phyloP scores from a whole-genome alignment of 2,329 filamentous ascomycete genomes.

The Neofusicoccum umdonicola region DNA sequence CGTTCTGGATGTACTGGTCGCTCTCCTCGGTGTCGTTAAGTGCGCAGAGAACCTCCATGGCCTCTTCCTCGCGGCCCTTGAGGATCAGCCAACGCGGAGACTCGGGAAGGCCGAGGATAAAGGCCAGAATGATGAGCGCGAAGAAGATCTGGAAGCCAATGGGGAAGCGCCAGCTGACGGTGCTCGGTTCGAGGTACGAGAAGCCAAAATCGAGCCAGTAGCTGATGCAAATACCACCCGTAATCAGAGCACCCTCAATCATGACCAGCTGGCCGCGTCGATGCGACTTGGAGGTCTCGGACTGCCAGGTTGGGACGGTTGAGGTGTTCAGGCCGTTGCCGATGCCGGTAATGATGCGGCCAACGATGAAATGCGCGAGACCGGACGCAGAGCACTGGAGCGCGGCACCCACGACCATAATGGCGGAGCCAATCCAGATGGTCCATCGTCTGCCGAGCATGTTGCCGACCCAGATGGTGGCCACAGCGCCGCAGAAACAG shows the following conservation, averaged over 20 bases:
- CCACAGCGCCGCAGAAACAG: conserved; percentile 46
- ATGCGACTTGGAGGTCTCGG: conserved; percentile 47
- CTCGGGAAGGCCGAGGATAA: conserved; percentile 54
- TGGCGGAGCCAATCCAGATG: conserved; percentile 58
- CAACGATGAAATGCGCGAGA: conserved; percentile 47
- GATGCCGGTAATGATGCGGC: conserved; percentile 51
- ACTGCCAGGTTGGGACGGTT: conserved; percentile 47
- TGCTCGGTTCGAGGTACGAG: conserved; percentile 48
- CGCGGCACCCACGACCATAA: conserved; percentile 59
- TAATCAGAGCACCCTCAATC: conserved; percentile 47
- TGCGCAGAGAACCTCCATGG: conserved; percentile 33
- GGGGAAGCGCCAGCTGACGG: conserved; percentile 53
- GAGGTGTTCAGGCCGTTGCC: conserved; percentile 46
- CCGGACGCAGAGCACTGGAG: conserved; percentile 55
- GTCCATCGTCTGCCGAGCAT: conserved; percentile 56
- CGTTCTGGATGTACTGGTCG: conserved; percentile 36
- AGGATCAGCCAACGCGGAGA: conserved; percentile 59
- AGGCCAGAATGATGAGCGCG: conserved; percentile 50
- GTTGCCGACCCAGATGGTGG: conserved; percentile 54
- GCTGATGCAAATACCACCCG: conserved; percentile 43
- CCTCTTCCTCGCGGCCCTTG: conserved; percentile 52
- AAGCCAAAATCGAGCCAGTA: conserved; percentile 45
- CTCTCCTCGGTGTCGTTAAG: conserved; percentile 31
- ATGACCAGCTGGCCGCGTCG: conserved; percentile 48
- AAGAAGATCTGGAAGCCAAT: conserved; percentile 59